A percentile compares a stretch with the other conserved stretches of the same genome.
These are phyloP conservation scores for Teratosphaeriaceae sp. DNA, from an alignment of 2,329 filamentous ascomycete species.

Conservation along the genomic window DNA sequence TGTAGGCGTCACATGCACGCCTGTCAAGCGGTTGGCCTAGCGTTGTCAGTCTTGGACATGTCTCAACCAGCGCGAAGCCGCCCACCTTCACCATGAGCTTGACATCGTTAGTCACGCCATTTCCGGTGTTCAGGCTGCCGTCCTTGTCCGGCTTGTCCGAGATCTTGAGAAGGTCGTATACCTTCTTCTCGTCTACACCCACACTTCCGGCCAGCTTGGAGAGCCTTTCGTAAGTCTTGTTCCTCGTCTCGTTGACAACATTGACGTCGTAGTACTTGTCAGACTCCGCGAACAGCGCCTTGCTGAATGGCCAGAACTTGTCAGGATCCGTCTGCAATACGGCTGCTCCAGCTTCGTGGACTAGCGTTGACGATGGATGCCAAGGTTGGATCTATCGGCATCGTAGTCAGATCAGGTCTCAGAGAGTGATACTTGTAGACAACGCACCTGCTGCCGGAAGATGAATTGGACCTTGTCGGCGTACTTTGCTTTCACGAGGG, in stretches of 20 bases:
- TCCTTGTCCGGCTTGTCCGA: constrained; percentile 59
- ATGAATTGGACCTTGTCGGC: constrained; percentile 61
- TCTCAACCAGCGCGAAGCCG: neutral
- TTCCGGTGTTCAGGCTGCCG: constrained; percentile 69
- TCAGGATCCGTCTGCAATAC: constrained; percentile 64
- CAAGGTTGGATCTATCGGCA: constrained; percentile 39
- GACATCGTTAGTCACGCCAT: constrained; percentile 75
- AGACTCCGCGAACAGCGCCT: constrained; percentile 62
- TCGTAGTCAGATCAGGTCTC: too few species aligned
- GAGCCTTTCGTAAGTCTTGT: constrained; percentile 74
- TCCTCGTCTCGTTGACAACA: constrained; percentile 77
- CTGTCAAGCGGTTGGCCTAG: constrained; percentile 59
- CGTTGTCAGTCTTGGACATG: too few species aligned
- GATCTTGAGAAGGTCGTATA: constrained; percentile 65
- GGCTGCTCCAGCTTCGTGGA: constrained; percentile 77
- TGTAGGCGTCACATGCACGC: constrained; percentile 87
- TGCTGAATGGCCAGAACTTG: constrained; percentile 75
- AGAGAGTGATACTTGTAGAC: too few species aligned
- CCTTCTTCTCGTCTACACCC: constrained; percentile 62
- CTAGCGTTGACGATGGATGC: constrained; percentile 69
- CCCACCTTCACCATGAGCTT: constrained; percentile 75
- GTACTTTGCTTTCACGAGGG: constrained; percentile 57
- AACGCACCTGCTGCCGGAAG: constrained; percentile 77
- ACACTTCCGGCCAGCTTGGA: constrained; percentile 65
- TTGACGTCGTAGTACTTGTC: constrained; percentile 75